These are phyloP conservation scores for Heterobasidion occidentale DNA, from an alignment of 1,284 basidiomycete species.

Conservation along the genomic window DNA sequence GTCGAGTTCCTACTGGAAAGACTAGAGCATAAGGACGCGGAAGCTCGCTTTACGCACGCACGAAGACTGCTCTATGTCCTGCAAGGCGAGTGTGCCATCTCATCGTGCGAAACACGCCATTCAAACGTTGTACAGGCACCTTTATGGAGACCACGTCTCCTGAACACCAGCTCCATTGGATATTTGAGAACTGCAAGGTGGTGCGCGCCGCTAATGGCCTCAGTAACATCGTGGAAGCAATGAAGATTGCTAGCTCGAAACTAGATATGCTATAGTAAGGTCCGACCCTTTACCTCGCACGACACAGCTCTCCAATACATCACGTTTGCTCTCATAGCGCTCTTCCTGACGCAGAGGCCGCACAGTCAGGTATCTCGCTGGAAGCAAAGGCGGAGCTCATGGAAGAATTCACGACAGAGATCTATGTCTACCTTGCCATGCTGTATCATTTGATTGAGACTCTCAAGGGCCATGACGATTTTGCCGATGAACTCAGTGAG, in stretches of 20 bases:
- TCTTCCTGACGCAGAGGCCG: constrained; percentile 63
- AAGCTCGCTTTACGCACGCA: constrained; percentile 81
- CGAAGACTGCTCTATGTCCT: constrained; percentile 83
- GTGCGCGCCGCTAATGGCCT: constrained; percentile 84
- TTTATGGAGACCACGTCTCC: constrained; percentile 89
- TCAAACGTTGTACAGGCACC: constrained; percentile 47
- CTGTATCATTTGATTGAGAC: constrained; percentile 91
- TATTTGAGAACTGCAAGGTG: constrained; percentile 89
- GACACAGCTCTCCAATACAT: neutral
- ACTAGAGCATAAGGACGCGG: constrained; percentile 79
- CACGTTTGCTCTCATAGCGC: constrained; percentile 34
- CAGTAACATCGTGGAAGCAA: constrained; percentile 76
- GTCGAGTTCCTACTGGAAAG: constrained; percentile 78
- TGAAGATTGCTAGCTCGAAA: constrained; percentile 86
- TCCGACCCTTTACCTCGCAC: constrained; percentile 32
- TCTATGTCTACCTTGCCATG: constrained; percentile 88
- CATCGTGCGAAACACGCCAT: neutral
- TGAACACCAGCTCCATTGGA: constrained; percentile 93
- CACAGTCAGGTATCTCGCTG: constrained; percentile 58
- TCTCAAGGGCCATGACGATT: constrained; percentile 86
- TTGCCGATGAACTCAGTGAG: constrained; percentile 93
- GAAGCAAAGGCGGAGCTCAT: constrained; percentile 72
- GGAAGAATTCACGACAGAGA: constrained; percentile 85
- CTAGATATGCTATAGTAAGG: constrained; percentile 63
- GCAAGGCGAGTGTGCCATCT: constrained; percentile 56